These are phyloP conservation scores for Acanthamoeba triangularis DNA, from an alignment of 208 protist genomes.

Conservation along the genomic window DNA sequence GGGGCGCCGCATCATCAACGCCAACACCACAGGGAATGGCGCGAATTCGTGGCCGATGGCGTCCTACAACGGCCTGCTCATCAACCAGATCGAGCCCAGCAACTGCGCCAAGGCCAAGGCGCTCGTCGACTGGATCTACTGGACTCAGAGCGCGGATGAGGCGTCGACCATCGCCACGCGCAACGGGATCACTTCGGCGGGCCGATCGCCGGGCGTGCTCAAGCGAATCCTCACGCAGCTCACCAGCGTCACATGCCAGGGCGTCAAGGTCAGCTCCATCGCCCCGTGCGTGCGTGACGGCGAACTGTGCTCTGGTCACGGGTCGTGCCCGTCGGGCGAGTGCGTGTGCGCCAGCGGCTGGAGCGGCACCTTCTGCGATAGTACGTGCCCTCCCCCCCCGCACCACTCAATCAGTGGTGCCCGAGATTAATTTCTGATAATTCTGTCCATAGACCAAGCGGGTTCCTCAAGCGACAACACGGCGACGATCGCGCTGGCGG, in stretches of 20 bases:
- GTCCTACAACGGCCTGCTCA: constrained; percentile 21
- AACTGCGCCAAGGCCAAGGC: neutral
- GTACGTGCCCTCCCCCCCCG: neutral
- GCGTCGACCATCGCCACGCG: neutral
- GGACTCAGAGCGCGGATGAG: neutral
- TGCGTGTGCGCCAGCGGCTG: neutral
- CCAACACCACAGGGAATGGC: neutral
- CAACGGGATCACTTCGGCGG: neutral
- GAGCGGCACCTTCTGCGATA: neutral
- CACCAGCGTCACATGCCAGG: constrained; percentile 20
- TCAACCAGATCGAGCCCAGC: neutral
- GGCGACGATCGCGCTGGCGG: neutral
- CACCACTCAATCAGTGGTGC: neutral
- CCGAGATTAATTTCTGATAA: neutral
- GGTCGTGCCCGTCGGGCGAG: neutral
- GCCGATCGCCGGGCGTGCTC: neutral
- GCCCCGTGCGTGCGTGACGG: neutral
- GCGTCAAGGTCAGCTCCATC: neutral
- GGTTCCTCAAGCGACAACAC: neutral
- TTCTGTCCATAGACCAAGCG: neutral
- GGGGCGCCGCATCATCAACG: neutral
- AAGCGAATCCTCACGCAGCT: constrained; percentile 25
- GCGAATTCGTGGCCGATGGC: neutral
- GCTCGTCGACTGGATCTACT: constrained; percentile 20
- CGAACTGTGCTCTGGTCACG: neutral